Percentiles rank a stretch among this genome's conserved stretches.
phyloP scores from a whole-genome alignment of 495 filamentous ascomycete species.

The Talaromyces proteolyticus region DNA sequence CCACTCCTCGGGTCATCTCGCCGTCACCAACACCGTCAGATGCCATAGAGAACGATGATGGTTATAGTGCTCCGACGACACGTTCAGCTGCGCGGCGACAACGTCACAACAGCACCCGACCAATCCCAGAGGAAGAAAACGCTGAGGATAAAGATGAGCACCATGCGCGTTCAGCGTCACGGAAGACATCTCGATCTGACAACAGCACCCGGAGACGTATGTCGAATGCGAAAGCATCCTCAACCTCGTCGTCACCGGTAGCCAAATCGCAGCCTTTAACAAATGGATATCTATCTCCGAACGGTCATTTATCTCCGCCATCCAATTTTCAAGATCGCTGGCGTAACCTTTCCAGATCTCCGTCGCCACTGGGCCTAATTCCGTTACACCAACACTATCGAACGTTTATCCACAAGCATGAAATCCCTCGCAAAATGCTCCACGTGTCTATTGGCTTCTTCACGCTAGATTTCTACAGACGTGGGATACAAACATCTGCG shows the following conservation, averaged over 20 bases:
- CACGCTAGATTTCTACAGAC: conserved; percentile 74
- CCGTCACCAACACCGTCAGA: conserved; percentile 64
- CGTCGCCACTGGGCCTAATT: conserved; percentile 88
- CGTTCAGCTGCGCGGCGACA: conserved; percentile 55
- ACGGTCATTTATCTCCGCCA: conserved; percentile 69
- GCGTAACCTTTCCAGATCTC: conserved; percentile 79
- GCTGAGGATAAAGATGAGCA: conserved; percentile 22
- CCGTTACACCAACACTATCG: conserved; percentile 70
- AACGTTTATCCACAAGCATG: conserved; percentile 45
- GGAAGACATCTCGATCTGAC: conserved; percentile 15
- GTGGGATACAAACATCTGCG: conserved; percentile 61
- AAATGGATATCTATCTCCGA: conserved; percentile 39
- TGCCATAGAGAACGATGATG: conserved; percentile 35
- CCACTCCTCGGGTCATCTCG: conserved; percentile 65
- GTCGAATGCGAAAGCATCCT: conserved; percentile 39
- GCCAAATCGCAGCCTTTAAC: conserved; percentile 24
- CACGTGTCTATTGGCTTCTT: conserved; percentile 96
- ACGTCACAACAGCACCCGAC: conserved; percentile 29
- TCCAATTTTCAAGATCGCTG: conserved; percentile 55
- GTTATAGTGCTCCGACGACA: conserved; percentile 57
- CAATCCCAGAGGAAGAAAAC: conserved; percentile 38
- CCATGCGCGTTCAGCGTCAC: conserved; percentile 32
- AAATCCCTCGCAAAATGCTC: conserved; percentile 39
- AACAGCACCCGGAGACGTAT: conserved; percentile 34
- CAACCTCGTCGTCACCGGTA: conserved; percentile 14